These are phyloP conservation scores for Oidiodendron maius DNA, from an alignment of 495 filamentous ascomycete species.

Conservation along the genomic window DNA sequence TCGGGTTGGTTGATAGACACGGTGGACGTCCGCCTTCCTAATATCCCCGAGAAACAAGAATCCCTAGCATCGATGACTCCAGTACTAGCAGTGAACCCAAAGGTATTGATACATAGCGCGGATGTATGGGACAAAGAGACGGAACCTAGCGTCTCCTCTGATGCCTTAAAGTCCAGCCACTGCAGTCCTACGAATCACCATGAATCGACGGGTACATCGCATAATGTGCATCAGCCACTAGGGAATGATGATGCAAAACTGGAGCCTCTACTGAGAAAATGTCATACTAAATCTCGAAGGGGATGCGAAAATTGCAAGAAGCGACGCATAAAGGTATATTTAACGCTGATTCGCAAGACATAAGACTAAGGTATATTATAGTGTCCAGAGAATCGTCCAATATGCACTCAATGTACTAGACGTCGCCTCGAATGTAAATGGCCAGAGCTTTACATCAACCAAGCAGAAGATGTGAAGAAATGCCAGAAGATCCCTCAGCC, in stretches of 20 bases:
- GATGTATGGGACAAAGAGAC: conserved; percentile 3
- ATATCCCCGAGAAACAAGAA: conserved; percentile 6
- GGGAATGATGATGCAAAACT: conserved; percentile 3
- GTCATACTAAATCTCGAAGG: conserved; percentile 53
- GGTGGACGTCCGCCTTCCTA: conserved; percentile 1
- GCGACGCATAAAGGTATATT: conserved; percentile 49
- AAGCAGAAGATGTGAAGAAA: conserved; percentile 3
- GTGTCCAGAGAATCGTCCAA: conserved; percentile 52
- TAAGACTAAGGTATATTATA: conserved; percentile 10
- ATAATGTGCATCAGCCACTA: conserved; percentile 3
- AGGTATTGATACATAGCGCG: neutral
- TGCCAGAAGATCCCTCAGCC: conserved; percentile 2
- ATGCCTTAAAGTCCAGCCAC: conserved; percentile 5
- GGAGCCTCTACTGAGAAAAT: conserved; percentile 7
- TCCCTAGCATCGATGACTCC: conserved; percentile 4
- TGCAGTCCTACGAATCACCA: conserved; percentile 3
- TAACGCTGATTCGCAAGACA: neutral
- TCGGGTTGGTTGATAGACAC: conserved; percentile 7
- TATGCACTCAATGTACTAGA: conserved; percentile 52
- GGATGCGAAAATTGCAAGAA: conserved; percentile 61
- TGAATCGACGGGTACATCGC: conserved; percentile 7
- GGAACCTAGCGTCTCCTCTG: neutral
- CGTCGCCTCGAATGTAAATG: conserved; percentile 52
- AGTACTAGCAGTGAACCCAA: conserved; percentile 2
- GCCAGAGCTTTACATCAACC: conserved; percentile 33